Evolutionary conservation across 2,329 filamentous ascomycete species (phyloP).

Genomic region (Aspergillus luchuensis): DNA sequence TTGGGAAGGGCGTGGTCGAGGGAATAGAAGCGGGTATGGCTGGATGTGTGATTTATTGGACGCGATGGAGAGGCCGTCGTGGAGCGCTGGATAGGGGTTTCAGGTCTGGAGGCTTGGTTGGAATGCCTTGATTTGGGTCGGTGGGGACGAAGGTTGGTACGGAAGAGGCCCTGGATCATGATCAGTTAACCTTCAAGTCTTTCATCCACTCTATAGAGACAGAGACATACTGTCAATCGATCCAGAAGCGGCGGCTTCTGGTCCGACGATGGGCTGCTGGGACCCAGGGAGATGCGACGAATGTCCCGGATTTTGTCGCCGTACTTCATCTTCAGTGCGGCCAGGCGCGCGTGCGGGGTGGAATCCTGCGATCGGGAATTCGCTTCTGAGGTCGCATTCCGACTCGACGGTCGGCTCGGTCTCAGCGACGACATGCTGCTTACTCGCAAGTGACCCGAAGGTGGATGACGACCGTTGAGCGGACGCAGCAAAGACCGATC

Average conservation of each 20-base stretch:
- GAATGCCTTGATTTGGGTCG: neutral
- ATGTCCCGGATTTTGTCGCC: slow-evolving; percentile 4
- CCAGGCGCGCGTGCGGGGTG: slow-evolving; percentile 4
- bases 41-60: neutral
- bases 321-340: slow-evolving; percentile 4
- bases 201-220: neutral
- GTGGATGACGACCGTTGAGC: neutral
- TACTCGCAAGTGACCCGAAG: neutral
- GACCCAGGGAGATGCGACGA: neutral
- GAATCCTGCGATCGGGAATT: neutral
- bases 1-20: neutral
- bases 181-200: neutral
- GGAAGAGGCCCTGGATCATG: neutral
- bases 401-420: neutral
- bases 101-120: neutral
- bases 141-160: neutral
- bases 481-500: neutral
- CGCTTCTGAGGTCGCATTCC: neutral
- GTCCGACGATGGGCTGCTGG: neutral
- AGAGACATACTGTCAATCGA: neutral
- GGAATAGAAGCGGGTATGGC: slow-evolving; percentile 3
- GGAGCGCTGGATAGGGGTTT: neutral
- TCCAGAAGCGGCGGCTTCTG: neutral
- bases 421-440: neutral
- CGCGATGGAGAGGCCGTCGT: neutral